Percentiles rank a stretch among this genome's conserved stretches.
Conservation (phyloP, 78 protist species). For the Bigelowiella natans region DNA sequence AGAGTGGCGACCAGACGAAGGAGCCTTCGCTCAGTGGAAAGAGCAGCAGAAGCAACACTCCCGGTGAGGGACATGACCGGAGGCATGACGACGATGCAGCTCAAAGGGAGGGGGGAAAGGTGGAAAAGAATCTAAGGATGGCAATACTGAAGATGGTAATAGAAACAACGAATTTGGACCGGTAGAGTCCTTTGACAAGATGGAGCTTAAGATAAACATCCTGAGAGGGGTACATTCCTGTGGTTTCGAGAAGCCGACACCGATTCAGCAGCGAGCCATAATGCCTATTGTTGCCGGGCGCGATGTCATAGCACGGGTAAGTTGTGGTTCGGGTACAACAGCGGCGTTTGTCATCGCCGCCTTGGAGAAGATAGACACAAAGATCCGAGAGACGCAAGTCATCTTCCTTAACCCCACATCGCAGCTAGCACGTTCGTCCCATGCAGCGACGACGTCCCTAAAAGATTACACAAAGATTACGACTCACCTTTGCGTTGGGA, state of each 20-base stretch:
- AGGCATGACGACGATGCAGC: no score
- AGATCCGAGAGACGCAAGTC: slow-evolving; percentile 55
- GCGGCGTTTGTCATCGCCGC: slow-evolving; percentile 83
- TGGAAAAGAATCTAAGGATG: no score
- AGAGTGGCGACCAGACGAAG: no score
- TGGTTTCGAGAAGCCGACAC: slow-evolving; percentile 91
- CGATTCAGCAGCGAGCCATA: slow-evolving; percentile 91
- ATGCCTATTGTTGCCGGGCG: slow-evolving; percentile 72
- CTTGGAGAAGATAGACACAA: slow-evolving; percentile 64
- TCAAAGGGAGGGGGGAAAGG: no score
- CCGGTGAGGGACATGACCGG: no score
- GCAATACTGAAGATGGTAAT: no score
- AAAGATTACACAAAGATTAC: slow-evolving; percentile 70
- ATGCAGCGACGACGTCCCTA: slow-evolving; percentile 72
- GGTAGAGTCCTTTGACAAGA: no score
- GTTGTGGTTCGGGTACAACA: slow-evolving; percentile 98
- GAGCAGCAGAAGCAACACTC: no score
- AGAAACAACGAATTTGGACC: no score
- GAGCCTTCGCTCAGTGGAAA: no score
- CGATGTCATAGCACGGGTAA: slow-evolving; percentile 90
- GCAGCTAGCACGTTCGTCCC: slow-evolving; percentile 87
- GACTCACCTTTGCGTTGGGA: slow-evolving; percentile 87
- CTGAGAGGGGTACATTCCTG: slow-evolving; percentile 87
- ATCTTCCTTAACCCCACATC: slow-evolving; percentile 82
- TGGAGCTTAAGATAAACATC: slow-evolving; percentile 85